Base-by-base conservation (phyloP, 495 filamentous ascomycete species). In the Daldinia grandis region DNA sequence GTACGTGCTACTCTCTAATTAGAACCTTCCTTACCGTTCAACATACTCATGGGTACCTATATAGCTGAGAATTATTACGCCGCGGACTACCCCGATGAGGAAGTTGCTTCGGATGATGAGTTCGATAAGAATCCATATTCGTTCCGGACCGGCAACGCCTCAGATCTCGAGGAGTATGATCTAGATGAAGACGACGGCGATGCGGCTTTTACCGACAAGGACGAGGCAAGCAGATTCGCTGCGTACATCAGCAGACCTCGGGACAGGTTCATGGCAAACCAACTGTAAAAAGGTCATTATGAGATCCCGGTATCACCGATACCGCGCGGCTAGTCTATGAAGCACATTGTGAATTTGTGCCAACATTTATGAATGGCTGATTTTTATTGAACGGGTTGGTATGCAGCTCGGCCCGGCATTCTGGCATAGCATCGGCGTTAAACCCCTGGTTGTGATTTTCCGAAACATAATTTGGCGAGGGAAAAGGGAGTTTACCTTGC, bases 11-110 rank as follows among this genome's bases (percentile, higher is more conserved):
- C 35, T 12, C 42, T 58, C 17, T 9, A n/a, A 61, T 28, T 10
- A 40, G 9, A 42, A n/a, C 14, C 10, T 12, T 12, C 12, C 49
- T 24, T 42, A 31, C 15, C 5, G 21, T 19, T 15, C 28, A 37
- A 28, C 19, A 37, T 54, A 51, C 63, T 71, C 51, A 76, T 63
- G 14, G 14, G 35, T 38, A n/a, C n/a, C n/a, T n/a, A 40, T 60
- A n/a, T 51, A 87, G 85, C 84, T 40, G 85, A 87, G 72, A 83
- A 86, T 70, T 82, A 86, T 65, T 85, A 86, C 58, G 74, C 82
- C 0, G 80, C 82, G 8, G 85, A 87, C 44, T 87, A 87, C 49
- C 85, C 85, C 6, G 85, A 87, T 37, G 85, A 87, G 21, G 85
- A 87, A 50, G 80, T 87, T 14, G 84, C 81, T 5, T 83, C 82